Evolutionary conservation across 176 grass and related monocot species (phyloP), one percentile per base, ranked within the genome.

Genomic region (Eremochloa ophiuroides): DNA sequence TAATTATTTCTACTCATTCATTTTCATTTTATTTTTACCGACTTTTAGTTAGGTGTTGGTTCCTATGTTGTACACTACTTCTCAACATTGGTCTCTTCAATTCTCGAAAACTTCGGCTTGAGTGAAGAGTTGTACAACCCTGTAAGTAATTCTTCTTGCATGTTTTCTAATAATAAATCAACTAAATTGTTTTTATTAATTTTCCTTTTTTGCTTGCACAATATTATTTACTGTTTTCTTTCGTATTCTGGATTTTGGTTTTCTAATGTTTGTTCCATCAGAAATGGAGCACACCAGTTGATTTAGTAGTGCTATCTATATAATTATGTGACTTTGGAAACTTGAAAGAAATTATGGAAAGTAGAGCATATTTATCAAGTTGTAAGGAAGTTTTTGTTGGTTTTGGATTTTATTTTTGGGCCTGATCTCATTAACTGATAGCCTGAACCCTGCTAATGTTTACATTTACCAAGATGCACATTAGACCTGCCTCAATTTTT

Each of bases 71-170:
- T 79, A 34, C 93, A 91, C 73, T 95, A 98, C 84, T 93, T 95
- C 79, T 95, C 93, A 82, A 89, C 88, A 42, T 40, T 93, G 64
- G 90, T 95, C 71, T 82, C 71, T 69, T 87, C 93, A 75, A 81
- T 98, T 88, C 88, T 98, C 37, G 90, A 77, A 76, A 91, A 78
- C 71, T 93, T 98, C 79, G 93, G 93, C 59, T 79, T 95, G 71
- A 89, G 76, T 62, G 93, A 98, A 85, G 96, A 98, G 77, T 89
- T 98, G 90, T 91, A 98, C 72, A 95, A 95, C 60, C 96, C 96
- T 67, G 96, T 98, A 93, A 95, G 95, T 86, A 60, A 74, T 25
- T 73, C 16, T 23, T 83, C 71, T 30, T 76, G 11, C 43, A 55
- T 33, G 62, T 46, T 29, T 14, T 66, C 29, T 67, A 14, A 35